Evolutionary conservation across 2,329 filamentous ascomycete genomes (phyloP).

Genomic region (Aspergillus caelatus): DNA sequence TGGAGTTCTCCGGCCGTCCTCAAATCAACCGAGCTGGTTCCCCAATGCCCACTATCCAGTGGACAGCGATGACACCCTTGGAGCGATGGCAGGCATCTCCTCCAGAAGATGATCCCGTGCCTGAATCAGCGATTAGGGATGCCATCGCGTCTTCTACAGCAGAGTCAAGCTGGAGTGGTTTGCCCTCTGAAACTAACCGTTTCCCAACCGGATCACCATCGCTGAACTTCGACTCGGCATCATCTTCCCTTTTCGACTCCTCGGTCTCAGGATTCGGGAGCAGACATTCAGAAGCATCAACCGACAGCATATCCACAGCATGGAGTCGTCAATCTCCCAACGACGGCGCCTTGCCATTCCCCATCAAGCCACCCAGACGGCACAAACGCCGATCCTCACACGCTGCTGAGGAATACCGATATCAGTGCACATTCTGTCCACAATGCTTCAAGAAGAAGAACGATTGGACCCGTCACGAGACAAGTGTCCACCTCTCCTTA

Average conservation of each 20-base stretch:
- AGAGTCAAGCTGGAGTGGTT: background rate
- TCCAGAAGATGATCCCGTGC: slow-evolving; percentile 50
- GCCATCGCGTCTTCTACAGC: slow-evolving; percentile 31
- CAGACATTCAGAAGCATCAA: slow-evolving; percentile 32
- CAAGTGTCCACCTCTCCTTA: slow-evolving; percentile 51
- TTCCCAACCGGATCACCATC: slow-evolving; percentile 10
- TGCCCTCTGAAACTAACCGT: slow-evolving; percentile 6
- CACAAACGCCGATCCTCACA: background rate
- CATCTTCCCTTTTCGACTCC: slow-evolving; percentile 32
- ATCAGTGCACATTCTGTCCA: slow-evolving; percentile 55
- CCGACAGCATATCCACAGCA: slow-evolving; percentile 34
- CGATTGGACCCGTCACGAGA: slow-evolving; percentile 56
- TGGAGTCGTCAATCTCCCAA: slow-evolving; percentile 36
- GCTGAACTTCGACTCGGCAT: slow-evolving; percentile 29
- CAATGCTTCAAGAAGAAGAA: slow-evolving; percentile 53
- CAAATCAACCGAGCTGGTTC: slow-evolving; percentile 45
- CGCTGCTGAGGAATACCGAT: slow-evolving; percentile 20
- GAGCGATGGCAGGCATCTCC: slow-evolving; percentile 51
- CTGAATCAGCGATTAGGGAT: slow-evolving; percentile 43
- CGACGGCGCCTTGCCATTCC: slow-evolving; percentile 24
- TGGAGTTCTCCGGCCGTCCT: slow-evolving; percentile 14
- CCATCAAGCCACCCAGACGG: slow-evolving; percentile 11
- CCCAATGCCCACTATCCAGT: slow-evolving; percentile 43
- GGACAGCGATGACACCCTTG: slow-evolving; percentile 49
- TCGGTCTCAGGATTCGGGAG: slow-evolving; percentile 36